Base-by-base conservation (phyloP, 129 eudicot genomes). In the Apium graveolens region DNA sequence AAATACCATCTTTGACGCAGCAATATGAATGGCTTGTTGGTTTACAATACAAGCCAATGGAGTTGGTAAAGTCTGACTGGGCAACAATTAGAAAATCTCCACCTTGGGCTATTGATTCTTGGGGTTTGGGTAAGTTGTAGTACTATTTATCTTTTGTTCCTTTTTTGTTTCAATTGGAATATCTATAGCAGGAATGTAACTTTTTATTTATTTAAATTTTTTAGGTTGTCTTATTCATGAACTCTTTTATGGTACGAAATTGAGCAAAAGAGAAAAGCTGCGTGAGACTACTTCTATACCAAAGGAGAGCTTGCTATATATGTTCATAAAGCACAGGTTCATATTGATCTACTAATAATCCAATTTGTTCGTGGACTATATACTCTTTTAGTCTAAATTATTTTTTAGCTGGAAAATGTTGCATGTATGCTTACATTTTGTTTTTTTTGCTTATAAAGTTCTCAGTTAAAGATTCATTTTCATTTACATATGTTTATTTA, bases 71-170 rank as follows among this genome's bases (percentile, higher is more conserved):
- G 77, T 84, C 96, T 78, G 99, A 95, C 81, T 95, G 97, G 97
- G 82, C 86, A 69, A 83, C 91, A 77, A 83, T 95, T 57, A 90
- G 96, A 80, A 92, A 88, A 45, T 95, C 99, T 75, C 96, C 97
- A 79, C 91, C 97, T 69, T 95, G 99, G 99, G 89, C 96, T 76
- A 86, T 95, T 77, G 99, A 95, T 86, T 91, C 99, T 35, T 95
- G 99, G 99, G 99, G 99, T 80, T 83, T 95, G 89, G 97, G 99
- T 95, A 86, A 84, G 86, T n/a, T n/a, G n/a, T n/a, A n/a, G n/a
- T n/a, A n/a, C n/a, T n/a, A n/a, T n/a, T n/a, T n/a, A n/a, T n/a
- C n/a, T n/a, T n/a, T n/a, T n/a, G 27, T 38, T 71, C 20, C 17
- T 35, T 35, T n/a, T 41, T 8, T 62, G 24, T 69, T 10, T 43